A percentile compares a stretch with the other conserved stretches of the same genome.
Conservation (phyloP, 495 filamentous ascomycete species). For the Podospora bellae-mahoneyi region DNA sequence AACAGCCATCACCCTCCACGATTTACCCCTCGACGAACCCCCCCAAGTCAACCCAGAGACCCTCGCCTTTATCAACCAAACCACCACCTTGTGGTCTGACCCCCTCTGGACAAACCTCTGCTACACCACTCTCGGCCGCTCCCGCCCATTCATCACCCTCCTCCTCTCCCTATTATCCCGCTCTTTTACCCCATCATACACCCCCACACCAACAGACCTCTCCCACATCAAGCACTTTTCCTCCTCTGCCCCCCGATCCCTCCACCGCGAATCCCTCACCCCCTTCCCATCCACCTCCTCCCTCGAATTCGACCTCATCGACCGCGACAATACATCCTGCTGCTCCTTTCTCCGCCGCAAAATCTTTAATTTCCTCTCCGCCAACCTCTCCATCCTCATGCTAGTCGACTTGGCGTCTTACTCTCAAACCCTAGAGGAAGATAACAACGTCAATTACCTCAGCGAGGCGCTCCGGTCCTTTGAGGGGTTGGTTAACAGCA, state of each 20-base stretch:
- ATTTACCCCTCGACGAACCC: neutral
- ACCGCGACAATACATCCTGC: conserved; percentile 1
- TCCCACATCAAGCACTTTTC: neutral
- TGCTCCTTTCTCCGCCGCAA: neutral
- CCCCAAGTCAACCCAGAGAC: neutral
- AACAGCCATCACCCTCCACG: neutral
- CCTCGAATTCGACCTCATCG: neutral
- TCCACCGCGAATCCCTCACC: neutral
- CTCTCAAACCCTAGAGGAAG: neutral
- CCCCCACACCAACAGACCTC: neutral
- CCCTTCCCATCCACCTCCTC: neutral
- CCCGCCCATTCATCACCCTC: neutral
- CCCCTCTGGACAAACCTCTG: neutral
- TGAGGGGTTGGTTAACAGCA: neutral
- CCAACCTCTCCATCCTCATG: neutral
- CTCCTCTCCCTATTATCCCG: neutral
- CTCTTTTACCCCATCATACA: neutral
- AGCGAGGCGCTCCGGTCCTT: neutral
- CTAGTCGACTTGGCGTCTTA: neutral
- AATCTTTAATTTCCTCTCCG: neutral
- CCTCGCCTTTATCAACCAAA: neutral
- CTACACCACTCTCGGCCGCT: neutral
- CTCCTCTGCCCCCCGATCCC: no score
- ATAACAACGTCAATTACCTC: neutral
- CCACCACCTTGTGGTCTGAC: neutral